Base-by-base conservation (phyloP, 225 moss, liverwort and hornwort species). In the Rhytidiadelphus loreus region DNA sequence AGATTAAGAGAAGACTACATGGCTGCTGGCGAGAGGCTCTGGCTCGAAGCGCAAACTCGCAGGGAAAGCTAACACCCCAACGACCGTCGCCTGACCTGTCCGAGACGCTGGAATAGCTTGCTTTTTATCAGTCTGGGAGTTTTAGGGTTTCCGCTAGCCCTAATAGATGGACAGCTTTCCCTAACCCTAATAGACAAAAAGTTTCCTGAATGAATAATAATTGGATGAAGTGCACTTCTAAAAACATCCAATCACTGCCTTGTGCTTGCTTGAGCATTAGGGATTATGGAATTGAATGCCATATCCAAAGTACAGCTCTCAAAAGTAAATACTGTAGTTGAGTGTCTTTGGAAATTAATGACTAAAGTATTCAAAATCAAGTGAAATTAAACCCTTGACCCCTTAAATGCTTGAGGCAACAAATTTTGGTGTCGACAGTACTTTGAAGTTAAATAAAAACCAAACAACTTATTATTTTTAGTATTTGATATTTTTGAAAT, bases 101-200 rank as follows among this genome's bases (percentile, higher is more conserved):
- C 0, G 0, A 3, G 0, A 2, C 2, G 14, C 1, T 0, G 3
- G 9, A 0, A 0, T 16, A n/a, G 25, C 48, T 52, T 32, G 7
- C 12, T 0, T 4, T 11, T 56, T 8, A 18, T 68, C 3, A 35
- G 63, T 8, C 17, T 25, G 12, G 3, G 26, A 12, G 5, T 26
- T 75, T 63, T 89, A 87, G 80, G 87, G 76, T 68, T 89, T 80
- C 44, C 8, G 80, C 22, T 25, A 69, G 21, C 35, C 89, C 88
- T 88, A 85, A 59, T n/a, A 85, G 81, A 90, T 76, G 61, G 15
- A 72, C 52, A 61, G 57, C 6, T 5, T 44, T 4, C 4, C 24
- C 48, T 30, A 63, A 50, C 37, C 88, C 88, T 88, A 89, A 46
- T 24, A 48, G 86, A 91, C 79, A 57, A 9, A 56, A 16, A 57